phyloP scores from a whole-genome alignment of 306 rosid species.

The Hippophae gyantsensis region DNA sequence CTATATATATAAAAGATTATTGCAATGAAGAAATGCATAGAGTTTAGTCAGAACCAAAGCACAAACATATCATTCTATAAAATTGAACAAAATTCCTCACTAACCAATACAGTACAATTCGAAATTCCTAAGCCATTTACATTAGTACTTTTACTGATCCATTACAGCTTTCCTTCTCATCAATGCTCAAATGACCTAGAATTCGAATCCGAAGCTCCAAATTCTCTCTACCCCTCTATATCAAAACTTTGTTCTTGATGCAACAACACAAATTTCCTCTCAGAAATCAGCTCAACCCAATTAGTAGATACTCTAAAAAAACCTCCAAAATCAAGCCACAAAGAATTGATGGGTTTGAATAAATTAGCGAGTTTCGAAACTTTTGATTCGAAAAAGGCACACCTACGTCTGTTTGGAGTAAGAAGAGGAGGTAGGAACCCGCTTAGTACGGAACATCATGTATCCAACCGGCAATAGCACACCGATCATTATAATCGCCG shows the following conservation, averaged over 20 bases:
- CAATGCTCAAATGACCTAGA: slow-evolving; percentile 12
- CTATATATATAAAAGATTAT: too few relatives aligned
- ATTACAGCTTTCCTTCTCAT: slow-evolving; percentile 6
- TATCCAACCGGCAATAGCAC: slow-evolving; percentile 90
- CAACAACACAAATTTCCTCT: neutral
- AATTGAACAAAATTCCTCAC: slow-evolving; percentile 7
- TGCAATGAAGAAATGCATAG: too few relatives aligned
- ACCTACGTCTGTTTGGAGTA: slow-evolving; percentile 99
- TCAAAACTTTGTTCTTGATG: slow-evolving; percentile 51
- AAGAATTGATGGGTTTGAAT: neutral
- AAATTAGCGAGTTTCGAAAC: neutral
- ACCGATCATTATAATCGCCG: slow-evolving; percentile 89
- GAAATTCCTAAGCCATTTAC: slow-evolving; percentile 26
- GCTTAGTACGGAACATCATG: slow-evolving; percentile 97
- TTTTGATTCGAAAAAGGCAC: slow-evolving; percentile 36
- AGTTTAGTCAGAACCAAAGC: too few relatives aligned
- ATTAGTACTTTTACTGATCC: slow-evolving; percentile 18
- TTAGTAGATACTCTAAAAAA: neutral
- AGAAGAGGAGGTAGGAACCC: slow-evolving; percentile 73
- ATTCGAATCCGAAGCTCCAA: slow-evolving; percentile 14
- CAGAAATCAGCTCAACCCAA: neutral
- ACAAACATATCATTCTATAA: slow-evolving; percentile 6
- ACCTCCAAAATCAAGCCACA: neutral
- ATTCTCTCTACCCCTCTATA: slow-evolving; percentile 23
- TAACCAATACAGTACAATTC: slow-evolving; percentile 16